A percentile compares a stretch with the other conserved stretches of the same genome.
Evolutionary conservation across 345 rosid genomes (phyloP).

Genomic region (Cardamine occulta): DNA sequence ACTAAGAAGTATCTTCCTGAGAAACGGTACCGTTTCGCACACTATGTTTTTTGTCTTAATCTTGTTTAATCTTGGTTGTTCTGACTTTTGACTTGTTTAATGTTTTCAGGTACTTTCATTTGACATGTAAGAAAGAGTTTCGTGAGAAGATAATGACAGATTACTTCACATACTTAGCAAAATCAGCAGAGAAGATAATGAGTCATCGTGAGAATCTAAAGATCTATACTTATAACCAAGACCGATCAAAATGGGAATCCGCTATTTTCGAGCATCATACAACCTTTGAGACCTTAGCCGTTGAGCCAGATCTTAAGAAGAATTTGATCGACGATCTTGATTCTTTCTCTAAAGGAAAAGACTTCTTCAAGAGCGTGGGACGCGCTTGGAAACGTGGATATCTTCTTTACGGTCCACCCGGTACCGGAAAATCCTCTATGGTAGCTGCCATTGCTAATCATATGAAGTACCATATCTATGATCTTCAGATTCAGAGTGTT

Average conservation of each 20-base stretch:
- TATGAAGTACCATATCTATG: constrained; percentile 48
- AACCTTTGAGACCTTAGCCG: constrained; percentile 43
- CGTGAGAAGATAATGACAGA: constrained; percentile 45
- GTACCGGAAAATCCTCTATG: constrained; percentile 46
- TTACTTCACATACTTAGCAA: constrained; percentile 41
- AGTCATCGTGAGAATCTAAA: constrained; percentile 38
- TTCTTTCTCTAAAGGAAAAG: constrained; percentile 42
- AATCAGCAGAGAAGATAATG: constrained; percentile 43
- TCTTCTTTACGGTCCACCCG: constrained; percentile 47
- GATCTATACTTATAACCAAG: constrained; percentile 43
- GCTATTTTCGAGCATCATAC: constrained; percentile 43
- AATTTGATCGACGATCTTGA: constrained; percentile 43
- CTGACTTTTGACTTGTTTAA: not conserved
- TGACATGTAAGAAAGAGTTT: constrained; percentile 45
- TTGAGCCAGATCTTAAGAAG: constrained; percentile 38
- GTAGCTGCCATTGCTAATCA: constrained; percentile 50
- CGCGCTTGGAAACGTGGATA: constrained; percentile 46
- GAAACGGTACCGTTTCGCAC: constrained; percentile 17
- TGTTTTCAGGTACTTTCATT: constrained; percentile 41
- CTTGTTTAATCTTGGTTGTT: not conserved
- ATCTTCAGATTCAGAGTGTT: constrained; percentile 47
- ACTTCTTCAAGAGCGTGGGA: constrained; percentile 45
- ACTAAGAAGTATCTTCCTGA: constrained; percentile 45
- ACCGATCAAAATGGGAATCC: constrained; percentile 36
- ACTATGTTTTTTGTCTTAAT: not conserved